These are phyloP conservation scores for Allium sativum DNA, from an alignment of 106 monocot genomes.

Conservation along the genomic window DNA sequence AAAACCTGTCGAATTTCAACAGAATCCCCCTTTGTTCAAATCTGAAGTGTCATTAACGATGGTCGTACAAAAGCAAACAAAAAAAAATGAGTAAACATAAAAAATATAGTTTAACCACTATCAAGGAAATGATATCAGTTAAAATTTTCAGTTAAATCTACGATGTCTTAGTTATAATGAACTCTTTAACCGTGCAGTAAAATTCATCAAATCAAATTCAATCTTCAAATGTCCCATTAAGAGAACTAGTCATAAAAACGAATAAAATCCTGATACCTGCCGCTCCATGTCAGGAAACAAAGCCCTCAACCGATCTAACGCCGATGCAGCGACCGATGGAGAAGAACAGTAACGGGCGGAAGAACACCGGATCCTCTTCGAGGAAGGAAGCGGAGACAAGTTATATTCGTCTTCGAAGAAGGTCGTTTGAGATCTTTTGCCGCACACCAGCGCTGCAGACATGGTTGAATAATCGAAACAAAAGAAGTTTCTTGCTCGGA, in stretches of 20 bases:
- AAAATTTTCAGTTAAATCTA: too few relatives aligned
- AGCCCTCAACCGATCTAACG: background rate
- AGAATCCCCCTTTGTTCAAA: too few relatives aligned
- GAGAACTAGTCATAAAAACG: background rate
- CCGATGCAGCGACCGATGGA: background rate
- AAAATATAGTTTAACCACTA: too few relatives aligned
- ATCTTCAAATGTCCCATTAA: background rate
- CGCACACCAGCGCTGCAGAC: background rate
- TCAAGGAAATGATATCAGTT: too few relatives aligned
- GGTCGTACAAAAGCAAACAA: too few relatives aligned
- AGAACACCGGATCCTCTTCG: constrained; percentile 6
- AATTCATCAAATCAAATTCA: background rate
- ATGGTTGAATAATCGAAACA: too few relatives aligned
- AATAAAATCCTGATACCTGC: background rate
- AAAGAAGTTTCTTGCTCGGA: too few relatives aligned
- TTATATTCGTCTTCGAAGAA: constrained; percentile 4
- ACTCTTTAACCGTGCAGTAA: too few relatives aligned
- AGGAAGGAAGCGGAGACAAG: background rate
- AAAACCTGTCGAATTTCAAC: too few relatives aligned
- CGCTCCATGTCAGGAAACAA: constrained; percentile 6
- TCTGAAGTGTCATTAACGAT: too few relatives aligned
- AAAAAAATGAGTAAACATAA: too few relatives aligned
- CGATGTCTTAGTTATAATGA: too few relatives aligned
- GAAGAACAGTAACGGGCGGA: background rate
- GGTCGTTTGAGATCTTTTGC: constrained; percentile 6